phyloP scores from a whole-genome alignment of 1,284 basidiomycete species.

The Moesziomyces antarcticus region DNA sequence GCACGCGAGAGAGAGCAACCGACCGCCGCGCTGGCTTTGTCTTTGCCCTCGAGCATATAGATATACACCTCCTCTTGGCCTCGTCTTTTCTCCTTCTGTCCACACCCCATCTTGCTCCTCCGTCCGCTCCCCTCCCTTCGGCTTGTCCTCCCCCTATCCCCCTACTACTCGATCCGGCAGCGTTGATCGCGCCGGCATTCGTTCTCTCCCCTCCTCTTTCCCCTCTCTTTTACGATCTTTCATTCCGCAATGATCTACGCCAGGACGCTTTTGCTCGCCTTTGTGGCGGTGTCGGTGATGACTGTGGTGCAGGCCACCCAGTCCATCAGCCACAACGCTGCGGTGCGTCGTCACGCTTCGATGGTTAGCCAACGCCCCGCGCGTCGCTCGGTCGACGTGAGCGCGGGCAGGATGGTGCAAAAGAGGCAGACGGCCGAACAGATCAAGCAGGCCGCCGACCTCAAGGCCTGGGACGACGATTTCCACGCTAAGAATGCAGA shows the following conservation, averaged over 20 bases:
- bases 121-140: constrained; percentile 3
- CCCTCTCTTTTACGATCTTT: constrained; percentile 1
- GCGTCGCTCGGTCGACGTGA: constrained; percentile 30
- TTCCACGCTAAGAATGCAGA: constrained; percentile 51
- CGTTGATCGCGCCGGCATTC: constrained; percentile 44
- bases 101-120: constrained; percentile 2
- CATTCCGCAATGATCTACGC: constrained; percentile 25
- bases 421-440: constrained; percentile 46
- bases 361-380: constrained; percentile 23
- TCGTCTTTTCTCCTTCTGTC: not conserved
- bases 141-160: not conserved
- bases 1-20: too few species aligned
- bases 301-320: constrained; percentile 39
- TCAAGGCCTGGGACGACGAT: constrained; percentile 43
- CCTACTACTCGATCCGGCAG: constrained; percentile 17
- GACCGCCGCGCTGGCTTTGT: too few species aligned
- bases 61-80: not conserved
- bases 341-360: constrained; percentile 29
- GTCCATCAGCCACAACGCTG: constrained; percentile 42
- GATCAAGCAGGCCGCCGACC: constrained; percentile 30
- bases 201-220: not conserved
- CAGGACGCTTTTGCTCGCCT: constrained; percentile 33
- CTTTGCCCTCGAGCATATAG: not conserved
- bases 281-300: constrained; percentile 35
- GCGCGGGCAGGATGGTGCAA: constrained; percentile 27